Percentiles rank a stretch among this genome's conserved stretches.
Evolutionary conservation across 495 filamentous ascomycete species (phyloP).

Genomic region (Penicillium macrosclerotiorum): DNA sequence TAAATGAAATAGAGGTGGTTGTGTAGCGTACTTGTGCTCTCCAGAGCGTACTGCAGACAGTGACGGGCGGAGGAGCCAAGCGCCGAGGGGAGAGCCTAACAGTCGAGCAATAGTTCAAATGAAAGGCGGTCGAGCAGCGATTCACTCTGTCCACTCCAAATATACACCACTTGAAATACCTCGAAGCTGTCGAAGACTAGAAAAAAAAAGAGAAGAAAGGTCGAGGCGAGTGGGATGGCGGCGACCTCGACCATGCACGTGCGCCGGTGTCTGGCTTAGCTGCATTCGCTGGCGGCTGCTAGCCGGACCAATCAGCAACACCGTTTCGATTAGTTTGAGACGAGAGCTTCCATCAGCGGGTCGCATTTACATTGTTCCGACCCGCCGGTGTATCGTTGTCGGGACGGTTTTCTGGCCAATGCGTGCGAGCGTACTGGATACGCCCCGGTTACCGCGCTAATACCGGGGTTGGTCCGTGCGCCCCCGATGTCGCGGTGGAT

Average conservation of each 20-base stretch:
- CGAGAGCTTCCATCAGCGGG: not conserved
- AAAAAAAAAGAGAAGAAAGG: not conserved
- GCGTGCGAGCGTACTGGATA: no score
- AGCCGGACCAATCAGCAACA: conserved; percentile 2
- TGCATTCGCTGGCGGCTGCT: not conserved
- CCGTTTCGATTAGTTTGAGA: not conserved
- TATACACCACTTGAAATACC: not conserved
- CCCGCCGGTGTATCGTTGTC: no score
- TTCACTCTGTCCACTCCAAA: not conserved
- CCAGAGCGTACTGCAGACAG: not conserved
- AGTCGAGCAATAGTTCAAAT: no score
- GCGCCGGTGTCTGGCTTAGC: conserved; percentile 1
- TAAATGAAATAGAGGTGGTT: conserved; percentile 1
- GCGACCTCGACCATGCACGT: conserved; percentile 2
- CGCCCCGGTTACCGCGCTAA: not conserved
- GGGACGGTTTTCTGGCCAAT: no score
- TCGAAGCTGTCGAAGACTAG: not conserved
- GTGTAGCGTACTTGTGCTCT: conserved; percentile 2
- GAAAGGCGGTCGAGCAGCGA: not conserved
- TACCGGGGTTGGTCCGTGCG: not conserved
- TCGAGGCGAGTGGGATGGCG: not conserved
- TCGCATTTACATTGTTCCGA: not conserved
- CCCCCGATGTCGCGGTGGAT: not conserved
- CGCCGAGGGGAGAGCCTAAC: not conserved
- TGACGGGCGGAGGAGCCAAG: not conserved